Conservation (phyloP, 2,329 filamentous ascomycete species). For the Camptophora hylomeconis region DNA sequence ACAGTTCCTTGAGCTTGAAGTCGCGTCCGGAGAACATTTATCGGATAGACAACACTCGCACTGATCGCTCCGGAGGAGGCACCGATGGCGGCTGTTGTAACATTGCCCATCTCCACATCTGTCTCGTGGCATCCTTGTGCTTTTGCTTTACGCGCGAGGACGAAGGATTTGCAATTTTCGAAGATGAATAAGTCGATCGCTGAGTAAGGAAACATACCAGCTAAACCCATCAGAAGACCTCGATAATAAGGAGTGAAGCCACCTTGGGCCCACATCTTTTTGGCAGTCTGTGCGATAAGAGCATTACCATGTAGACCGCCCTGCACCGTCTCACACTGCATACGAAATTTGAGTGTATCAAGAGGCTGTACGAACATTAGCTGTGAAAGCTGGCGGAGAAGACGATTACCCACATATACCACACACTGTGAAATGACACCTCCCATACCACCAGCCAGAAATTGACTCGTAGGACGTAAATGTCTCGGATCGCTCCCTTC, state of each 20-base stretch:
- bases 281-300: slow-evolving; percentile 68
- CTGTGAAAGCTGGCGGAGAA: slow-evolving; percentile 1
- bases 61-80: slow-evolving; percentile 85
- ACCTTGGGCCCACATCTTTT: slow-evolving; percentile 72
- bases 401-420: slow-evolving; percentile 57
- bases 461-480: slow-evolving; percentile 76
- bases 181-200: slow-evolving; percentile 95
- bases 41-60: slow-evolving; percentile 84
- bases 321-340: slow-evolving; percentile 88
- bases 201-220: slow-evolving; percentile 96
- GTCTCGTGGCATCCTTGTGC: slow-evolving; percentile 63
- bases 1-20: slow-evolving; percentile 88
- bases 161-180: slow-evolving; percentile 71
- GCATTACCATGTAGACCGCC: slow-evolving; percentile 73
- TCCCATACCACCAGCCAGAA: slow-evolving; percentile 77
- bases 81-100: slow-evolving; percentile 77
- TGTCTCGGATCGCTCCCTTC: slow-evolving; percentile 72
- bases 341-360: slow-evolving; percentile 38
- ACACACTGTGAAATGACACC: slow-evolving; percentile 85
- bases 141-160: slow-evolving; percentile 58
- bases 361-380: slow-evolving; percentile 5
- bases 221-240: slow-evolving; percentile 79
- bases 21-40: slow-evolving; percentile 84
- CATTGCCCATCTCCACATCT: slow-evolving; percentile 65
- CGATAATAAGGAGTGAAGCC: slow-evolving; percentile 72